Percentiles rank a stretch among this genome's conserved stretches.
phyloP scores from a whole-genome alignment of 768 basidiomycete genomes.

The Macrocybe gigantea region DNA sequence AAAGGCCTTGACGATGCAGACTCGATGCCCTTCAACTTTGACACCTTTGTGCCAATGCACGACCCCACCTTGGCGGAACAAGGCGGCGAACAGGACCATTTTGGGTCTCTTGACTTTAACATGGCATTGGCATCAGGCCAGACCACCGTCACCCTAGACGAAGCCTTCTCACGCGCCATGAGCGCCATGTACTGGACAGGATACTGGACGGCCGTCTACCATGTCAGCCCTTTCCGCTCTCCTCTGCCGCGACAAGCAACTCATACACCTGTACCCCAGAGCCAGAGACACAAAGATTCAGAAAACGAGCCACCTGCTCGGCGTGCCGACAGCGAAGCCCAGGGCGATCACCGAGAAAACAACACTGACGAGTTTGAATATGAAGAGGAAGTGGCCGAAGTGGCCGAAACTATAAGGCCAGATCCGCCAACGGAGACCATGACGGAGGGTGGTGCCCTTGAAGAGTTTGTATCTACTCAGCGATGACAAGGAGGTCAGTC shows the following conservation, averaged over 20 bases:
- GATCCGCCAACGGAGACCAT: conserved; percentile 22
- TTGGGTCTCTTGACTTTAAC: background rate
- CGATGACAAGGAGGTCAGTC: conserved; percentile 15
- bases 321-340: background rate
- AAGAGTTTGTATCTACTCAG: conserved; percentile 32
- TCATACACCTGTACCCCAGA: conserved; percentile 16
- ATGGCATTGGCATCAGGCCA: conserved; percentile 9
- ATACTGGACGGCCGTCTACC: conserved; percentile 84
- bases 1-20: conserved; percentile 24
- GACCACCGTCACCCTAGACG: conserved; percentile 52
- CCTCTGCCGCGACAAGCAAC: background rate
- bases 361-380: conserved; percentile 12
- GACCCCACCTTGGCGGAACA: conserved; percentile 50
- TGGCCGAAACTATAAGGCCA: conserved; percentile 6
- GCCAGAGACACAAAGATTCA: conserved; percentile 20
- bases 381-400: conserved; percentile 11
- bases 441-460: conserved; percentile 19
- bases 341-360: conserved; percentile 5
- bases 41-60: conserved; percentile 65
- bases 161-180: conserved; percentile 71
- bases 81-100: background rate
- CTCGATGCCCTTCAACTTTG: conserved; percentile 62
- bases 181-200: conserved; percentile 84
- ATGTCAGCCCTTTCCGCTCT: conserved; percentile 38
- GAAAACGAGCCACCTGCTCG: background rate